Percentiles rank a stretch among this genome's conserved stretches.
Evolutionary conservation across 352 stramenopile species (phyloP).

Genomic region (Globisporangium nagaii): DNA sequence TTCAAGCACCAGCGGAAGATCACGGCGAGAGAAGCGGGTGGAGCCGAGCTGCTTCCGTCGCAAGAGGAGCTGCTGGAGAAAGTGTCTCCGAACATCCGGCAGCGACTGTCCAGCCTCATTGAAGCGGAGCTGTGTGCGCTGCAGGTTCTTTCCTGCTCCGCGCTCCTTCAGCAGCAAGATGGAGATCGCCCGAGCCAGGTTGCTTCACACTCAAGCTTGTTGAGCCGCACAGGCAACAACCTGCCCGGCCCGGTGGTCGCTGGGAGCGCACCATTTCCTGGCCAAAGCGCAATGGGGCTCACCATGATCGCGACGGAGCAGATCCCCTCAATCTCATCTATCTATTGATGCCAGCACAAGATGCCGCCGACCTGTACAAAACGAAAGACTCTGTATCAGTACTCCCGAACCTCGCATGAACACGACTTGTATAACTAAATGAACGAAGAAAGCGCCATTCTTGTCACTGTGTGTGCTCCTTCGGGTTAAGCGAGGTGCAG

Average conservation of each 20-base stretch:
- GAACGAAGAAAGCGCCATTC: neutral
- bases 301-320: slow-evolving; percentile 56
- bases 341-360: slow-evolving; percentile 30
- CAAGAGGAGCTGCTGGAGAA: slow-evolving; percentile 76
- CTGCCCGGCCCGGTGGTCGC: neutral
- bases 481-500: too few relatives aligned
- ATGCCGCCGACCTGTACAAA: slow-evolving; percentile 5
- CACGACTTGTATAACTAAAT: neutral
- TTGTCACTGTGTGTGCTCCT: neutral
- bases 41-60: slow-evolving; percentile 39
- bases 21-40: slow-evolving; percentile 12
- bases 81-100: slow-evolving; percentile 61
- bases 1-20: slow-evolving; percentile 8
- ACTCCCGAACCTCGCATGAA: neutral
- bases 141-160: slow-evolving; percentile 76
- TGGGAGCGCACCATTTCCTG: slow-evolving; percentile 11
- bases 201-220: slow-evolving; percentile 22
- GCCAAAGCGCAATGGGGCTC: slow-evolving; percentile 19
- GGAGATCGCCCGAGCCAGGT: slow-evolving; percentile 16
- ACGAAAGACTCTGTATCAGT: slow-evolving; percentile 10
- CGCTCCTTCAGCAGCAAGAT: slow-evolving; percentile 49
- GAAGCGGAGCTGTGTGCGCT: slow-evolving; percentile 75
- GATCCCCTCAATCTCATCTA: slow-evolving; percentile 42
- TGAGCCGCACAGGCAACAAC: slow-evolving; percentile 12
- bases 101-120: slow-evolving; percentile 65